These are phyloP conservation scores for Aspergillus neotritici DNA, from an alignment of 2,329 filamentous ascomycete genomes.

Conservation along the genomic window DNA sequence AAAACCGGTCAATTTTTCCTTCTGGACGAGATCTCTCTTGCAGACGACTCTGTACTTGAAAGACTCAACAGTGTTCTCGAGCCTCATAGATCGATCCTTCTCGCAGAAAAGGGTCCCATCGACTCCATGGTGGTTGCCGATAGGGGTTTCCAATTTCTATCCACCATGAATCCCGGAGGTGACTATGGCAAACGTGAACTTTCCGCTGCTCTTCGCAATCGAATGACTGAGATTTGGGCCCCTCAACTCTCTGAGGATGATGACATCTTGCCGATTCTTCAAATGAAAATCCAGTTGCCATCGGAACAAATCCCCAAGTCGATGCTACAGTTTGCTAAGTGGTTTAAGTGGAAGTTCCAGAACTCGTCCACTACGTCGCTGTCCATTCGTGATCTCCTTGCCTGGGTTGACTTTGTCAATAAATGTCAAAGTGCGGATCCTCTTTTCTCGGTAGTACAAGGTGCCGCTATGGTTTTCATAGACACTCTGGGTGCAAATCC, in stretches of 20 bases:
- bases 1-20: slow-evolving; percentile 83
- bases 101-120: slow-evolving; percentile 87
- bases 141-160: slow-evolving; percentile 87
- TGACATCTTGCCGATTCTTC: slow-evolving; percentile 82
- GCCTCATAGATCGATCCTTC: slow-evolving; percentile 72
- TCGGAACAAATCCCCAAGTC: slow-evolving; percentile 56
- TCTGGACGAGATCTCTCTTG: slow-evolving; percentile 94
- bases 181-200: slow-evolving; percentile 98
- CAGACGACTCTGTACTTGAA: slow-evolving; percentile 94
- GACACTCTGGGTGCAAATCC: slow-evolving; percentile 95
- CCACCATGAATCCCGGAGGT: slow-evolving; percentile 98
- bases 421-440: slow-evolving; percentile 48
- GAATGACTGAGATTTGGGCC: slow-evolving; percentile 99
- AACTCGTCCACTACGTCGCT: slow-evolving; percentile 70
- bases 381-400: slow-evolving; percentile 85
- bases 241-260: slow-evolving; percentile 76
- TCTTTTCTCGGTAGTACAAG: slow-evolving; percentile 62
- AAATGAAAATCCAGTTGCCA: slow-evolving; percentile 60
- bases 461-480: slow-evolving; percentile 90
- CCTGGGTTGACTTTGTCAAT: slow-evolving; percentile 93
- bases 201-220: slow-evolving; percentile 88
- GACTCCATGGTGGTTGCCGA: slow-evolving; percentile 72
- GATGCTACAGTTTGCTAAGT: slow-evolving; percentile 83
- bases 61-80: slow-evolving; percentile 95
- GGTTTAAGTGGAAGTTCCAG: slow-evolving; percentile 80